Base-by-base conservation (phyloP, 768 basidiomycete species). In the Paxillus involutus region DNA sequence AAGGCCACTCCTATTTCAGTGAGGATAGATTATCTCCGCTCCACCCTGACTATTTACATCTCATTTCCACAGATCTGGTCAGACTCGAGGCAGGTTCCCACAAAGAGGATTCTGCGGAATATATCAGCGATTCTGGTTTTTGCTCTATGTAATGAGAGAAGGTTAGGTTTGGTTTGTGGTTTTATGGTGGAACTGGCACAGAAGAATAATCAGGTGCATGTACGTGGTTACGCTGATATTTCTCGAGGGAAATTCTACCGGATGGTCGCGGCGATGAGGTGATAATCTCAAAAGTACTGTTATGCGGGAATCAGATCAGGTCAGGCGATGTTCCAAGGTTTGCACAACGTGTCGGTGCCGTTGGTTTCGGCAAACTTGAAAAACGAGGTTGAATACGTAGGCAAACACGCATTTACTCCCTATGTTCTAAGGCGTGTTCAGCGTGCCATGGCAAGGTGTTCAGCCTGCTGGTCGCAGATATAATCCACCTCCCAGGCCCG, bases 1-100 rank as follows among this genome's bases (percentile, higher is more conserved):
- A 84, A 71, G 74, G 74, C 49, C 86, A 88, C 68, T 75, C 82
- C 50, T 88, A 82, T 73, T 88, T 88, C 67, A 82, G 81, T 81
- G 55, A 24, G 69, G 49, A 44, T n/a, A 44, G 65, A 65, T 59
- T 57, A 52, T 61, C 57, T 57, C 59, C 52, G 53, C 50, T 55
- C 53, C 42, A 58, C 36, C 52, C 47, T 30, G 24, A 32, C 47
- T 50, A 43, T 57, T 59, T 51, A 62, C 59, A 63, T 67, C 56
- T 63, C 59, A 60, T 57, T 58, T 64, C 49, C 44, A 55, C 52
- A 80, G 79, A 78, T 66, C 70, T 73, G 47, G 78, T 78, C 52
- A 75, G 77, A 63, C 73, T 80, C 61, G 79, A 77, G 70, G 73
- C 75, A 56, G 59, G 68, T 47, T 75, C 73, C 57, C 70, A 63